Evolutionary conservation across 2,329 filamentous ascomycete species (phyloP), one percentile per base, ranked within the genome.

Genomic region (Gyromitra esculenta): DNA sequence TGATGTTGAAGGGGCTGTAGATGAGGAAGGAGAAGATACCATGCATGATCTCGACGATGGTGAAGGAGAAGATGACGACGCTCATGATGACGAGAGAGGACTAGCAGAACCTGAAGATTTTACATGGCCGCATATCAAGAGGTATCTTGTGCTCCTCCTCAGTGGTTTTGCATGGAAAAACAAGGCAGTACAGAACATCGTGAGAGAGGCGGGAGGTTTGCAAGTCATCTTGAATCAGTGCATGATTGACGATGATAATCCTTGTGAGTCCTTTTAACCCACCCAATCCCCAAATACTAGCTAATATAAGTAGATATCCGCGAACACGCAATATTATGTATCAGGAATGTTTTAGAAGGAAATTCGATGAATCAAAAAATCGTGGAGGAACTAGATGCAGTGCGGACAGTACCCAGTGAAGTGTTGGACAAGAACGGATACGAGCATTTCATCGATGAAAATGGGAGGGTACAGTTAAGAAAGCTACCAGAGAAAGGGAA

Each of bases 221-320:
- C 63, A 79, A 25, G 76, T 74, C 1, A 75, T 81, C 31, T 57
- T 81, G 5, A 80, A 79, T 65, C 80, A 80, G 63, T 81, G 80
- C 48, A 81, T 80, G 63, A 75, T 81, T 65, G 80, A 81, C 59
- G 80, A 81, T 68, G 80, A 81, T 66, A 81, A 81, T 76, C 80
- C 80, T 75, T 81, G 80, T 81, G 64, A 77, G 80, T 79, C 11
- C 21, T 43, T 62, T 21, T 4, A 7, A 15, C 21, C 15, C 45
- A 25, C 18, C n/a, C 31, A 37, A 25, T 52, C 48, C 15, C 18
- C 59, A 50, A n/a, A 15, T 68, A 4, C 9, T 68, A 11, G 8
- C 65, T 76, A 5, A 78, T 41, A 54, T 21, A 9, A 56, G 43
- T 57, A 81, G 80, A 81, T 67, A 81, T 81, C 48, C 79, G 79